Evolutionary conservation across 805 yeast species (phyloP), one percentile per base, ranked within the genome.

Genomic region (Hanseniaspora lindneri): DNA sequence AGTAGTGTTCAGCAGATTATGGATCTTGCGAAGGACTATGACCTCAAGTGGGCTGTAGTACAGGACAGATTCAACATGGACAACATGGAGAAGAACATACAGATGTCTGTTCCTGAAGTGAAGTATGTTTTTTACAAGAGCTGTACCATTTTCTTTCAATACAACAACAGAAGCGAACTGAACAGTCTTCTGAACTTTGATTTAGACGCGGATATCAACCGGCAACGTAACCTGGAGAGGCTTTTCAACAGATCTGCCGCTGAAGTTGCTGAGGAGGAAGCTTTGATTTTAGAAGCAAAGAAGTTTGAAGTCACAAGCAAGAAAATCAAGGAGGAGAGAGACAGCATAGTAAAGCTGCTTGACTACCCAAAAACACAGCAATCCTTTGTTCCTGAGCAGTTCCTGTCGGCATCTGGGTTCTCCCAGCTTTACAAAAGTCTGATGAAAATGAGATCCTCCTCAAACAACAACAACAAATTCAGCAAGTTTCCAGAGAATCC

Each of bases 261-360:
- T 0, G 98, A 92, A 61, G 84, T 92, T 39, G 97, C 97, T 0
- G 98, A 92, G 66, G 99, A 92, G 60, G 97, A 92, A 62, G 86
- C 95, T 0, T 69, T 92, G 43, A 84, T 92, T 10, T 79, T 89
- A 27, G 98, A 92, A 61, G 94, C 96, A 2, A 75, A 94, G 42
- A 79, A 89, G 54, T 84, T 92, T 53, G 97, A 92, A 60, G 75
- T 86, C 50, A 84, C 94, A 2, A 94, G 96, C 0, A 88, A 86
- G 67, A 83, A 84, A 62, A 83, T 89, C 71, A 71, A 87, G 47
- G 67, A 72, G 41, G 98, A 92, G 61, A 73, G 98, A 54, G 80
- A 85, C 2, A 79, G 83, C 43, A 63, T 92, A 30, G 66, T 92
- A 39, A 77, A 83, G 21, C 67, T 88, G 25, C 69, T 92, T 50